Base-by-base conservation (phyloP, 768 basidiomycete species). In the Suillus discolor region DNA sequence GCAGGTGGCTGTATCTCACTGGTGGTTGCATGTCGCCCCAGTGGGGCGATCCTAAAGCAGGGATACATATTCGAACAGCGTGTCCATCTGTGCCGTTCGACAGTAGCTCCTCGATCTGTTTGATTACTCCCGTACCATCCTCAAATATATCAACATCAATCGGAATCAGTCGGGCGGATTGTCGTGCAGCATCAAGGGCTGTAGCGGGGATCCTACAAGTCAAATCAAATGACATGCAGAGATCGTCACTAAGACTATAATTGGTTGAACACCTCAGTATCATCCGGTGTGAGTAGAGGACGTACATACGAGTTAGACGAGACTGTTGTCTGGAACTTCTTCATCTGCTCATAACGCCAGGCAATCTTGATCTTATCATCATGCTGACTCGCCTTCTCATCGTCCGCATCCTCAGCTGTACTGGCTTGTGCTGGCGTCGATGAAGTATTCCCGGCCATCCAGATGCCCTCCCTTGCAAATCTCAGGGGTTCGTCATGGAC, bases 291-390 rank as follows among this genome's bases (percentile, higher is more conserved):
- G 18, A 42, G 28, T 39, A 53, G 65, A 53, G 66, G 73, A 76
- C 74, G 72, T 65, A 85, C 87, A 75, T 82, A 85, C 82, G 79
- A 78, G 68, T 78, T 78, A 54, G 82, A 74, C 57, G 79, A 67
- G 25, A 95, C 88, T 3, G 93, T 94, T 5, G 96, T 97, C 79
- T 93, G 87, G 75, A 97, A 97, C 78, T 84, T 89, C 79, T 91
- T 93, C 92, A 98, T 92, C 65, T 89, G 85, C 72, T 94, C 94
- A 77, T 99, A 99, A 73, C 97, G 85, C 93, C 97, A 99, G 38
- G 97, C 97, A 71, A 99, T 99, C 80, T 92, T 97, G 69, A 96
- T 91, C 71, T 88, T 89, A 34, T 87, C 82, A 49, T 79, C 84
- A 42, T 71, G 73, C 69, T 82, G 82, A 15, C 73, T 73, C n/a